Evolutionary conservation across 2,329 filamentous ascomycete genomes (phyloP).

Genomic region (Colletotrichum agaves): DNA sequence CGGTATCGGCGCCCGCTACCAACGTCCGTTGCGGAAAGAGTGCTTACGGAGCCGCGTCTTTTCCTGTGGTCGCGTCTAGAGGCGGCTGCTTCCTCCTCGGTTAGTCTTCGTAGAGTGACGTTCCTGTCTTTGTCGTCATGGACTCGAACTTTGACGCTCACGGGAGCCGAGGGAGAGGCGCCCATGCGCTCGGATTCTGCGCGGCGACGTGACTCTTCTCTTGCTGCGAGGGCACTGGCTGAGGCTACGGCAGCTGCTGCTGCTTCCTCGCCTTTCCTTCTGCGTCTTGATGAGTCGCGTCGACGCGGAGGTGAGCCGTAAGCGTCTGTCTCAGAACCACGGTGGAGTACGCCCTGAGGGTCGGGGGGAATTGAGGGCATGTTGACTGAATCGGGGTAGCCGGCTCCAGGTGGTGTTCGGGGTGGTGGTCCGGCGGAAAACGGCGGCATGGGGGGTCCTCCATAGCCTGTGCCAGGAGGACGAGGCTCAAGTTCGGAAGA

Average conservation of each 20-base stretch:
- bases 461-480: constrained; percentile 45
- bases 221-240: constrained; percentile 59
- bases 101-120: constrained; percentile 69
- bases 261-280: constrained; percentile 56
- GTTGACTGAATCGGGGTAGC: constrained; percentile 43
- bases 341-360: constrained; percentile 54
- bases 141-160: constrained; percentile 69
- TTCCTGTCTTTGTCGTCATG: constrained; percentile 70
- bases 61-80: constrained; percentile 51
- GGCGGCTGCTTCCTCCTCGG: constrained; percentile 67
- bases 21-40: constrained; percentile 66
- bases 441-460: constrained; percentile 52
- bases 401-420: constrained; percentile 53
- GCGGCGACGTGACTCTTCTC: constrained; percentile 54
- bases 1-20: constrained; percentile 64
- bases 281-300: constrained; percentile 58
- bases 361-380: constrained; percentile 63
- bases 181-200: constrained; percentile 51
- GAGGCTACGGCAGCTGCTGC: constrained; percentile 60
- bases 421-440: constrained; percentile 42
- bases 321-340: constrained; percentile 55
- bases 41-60: constrained; percentile 62
- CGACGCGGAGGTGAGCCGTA: constrained; percentile 55
- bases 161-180: constrained; percentile 56
- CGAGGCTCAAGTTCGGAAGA: constrained; percentile 54